phyloP scores from a whole-genome alignment of 257 asterid species.

The Gentiana dahurica region DNA sequence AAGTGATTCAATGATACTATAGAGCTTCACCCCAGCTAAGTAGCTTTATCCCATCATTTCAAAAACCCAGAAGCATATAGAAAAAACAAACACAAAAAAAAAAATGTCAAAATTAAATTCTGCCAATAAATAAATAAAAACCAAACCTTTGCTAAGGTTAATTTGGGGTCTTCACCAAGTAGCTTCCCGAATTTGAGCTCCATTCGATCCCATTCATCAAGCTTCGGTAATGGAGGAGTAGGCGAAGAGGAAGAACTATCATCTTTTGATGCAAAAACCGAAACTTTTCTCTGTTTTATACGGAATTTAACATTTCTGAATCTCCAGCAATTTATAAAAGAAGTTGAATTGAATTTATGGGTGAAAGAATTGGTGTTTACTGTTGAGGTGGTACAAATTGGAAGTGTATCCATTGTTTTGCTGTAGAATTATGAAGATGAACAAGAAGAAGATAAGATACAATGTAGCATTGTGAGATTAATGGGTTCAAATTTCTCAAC shows the following conservation, averaged over 20 bases:
- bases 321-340: constrained; percentile 17
- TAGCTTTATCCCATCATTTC: too few relatives aligned
- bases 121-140: background rate
- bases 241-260: constrained; percentile 18
- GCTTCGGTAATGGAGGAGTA: constrained; percentile 15
- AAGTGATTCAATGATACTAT: too few relatives aligned
- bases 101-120: background rate
- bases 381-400: constrained; percentile 32
- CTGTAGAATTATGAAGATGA: constrained; percentile 13
- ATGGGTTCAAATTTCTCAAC: constrained; percentile 1
- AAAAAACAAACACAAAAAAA: constrained; percentile 2
- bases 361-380: constrained; percentile 20
- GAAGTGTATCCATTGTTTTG: constrained; percentile 49
- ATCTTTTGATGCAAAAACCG: constrained; percentile 55
- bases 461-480: constrained; percentile 6
- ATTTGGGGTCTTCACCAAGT: constrained; percentile 95
- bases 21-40: too few relatives aligned
- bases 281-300: constrained; percentile 38
- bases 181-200: constrained; percentile 89
- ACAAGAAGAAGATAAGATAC: constrained; percentile 23
- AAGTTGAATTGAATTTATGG: constrained; percentile 28
- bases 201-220: constrained; percentile 80
- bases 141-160: constrained; percentile 79
- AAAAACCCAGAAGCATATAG: background rate
- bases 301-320: constrained; percentile 22